These are phyloP conservation scores for Boletus hoseneyae DNA, from an alignment of 1,284 basidiomycete genomes.

Conservation along the genomic window DNA sequence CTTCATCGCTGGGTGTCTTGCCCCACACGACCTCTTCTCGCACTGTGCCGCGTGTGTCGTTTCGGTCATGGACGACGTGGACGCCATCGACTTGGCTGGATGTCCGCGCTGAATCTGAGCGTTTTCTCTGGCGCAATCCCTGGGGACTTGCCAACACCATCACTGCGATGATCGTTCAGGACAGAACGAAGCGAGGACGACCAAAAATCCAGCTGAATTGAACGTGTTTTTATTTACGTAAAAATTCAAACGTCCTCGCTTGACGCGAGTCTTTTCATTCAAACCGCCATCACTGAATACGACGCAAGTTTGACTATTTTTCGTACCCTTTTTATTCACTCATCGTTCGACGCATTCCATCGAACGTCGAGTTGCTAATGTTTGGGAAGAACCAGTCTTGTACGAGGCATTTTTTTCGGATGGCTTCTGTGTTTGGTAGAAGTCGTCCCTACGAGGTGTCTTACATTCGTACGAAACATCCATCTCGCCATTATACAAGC, in stretches of 20 bases:
- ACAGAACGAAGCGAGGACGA: no score
- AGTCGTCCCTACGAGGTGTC: conserved; percentile 56
- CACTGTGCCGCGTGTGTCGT: conserved; percentile 9
- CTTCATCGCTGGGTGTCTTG: conserved; percentile 80
- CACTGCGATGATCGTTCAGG: not conserved
- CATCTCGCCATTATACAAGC: conserved; percentile 11
- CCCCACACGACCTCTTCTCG: conserved; percentile 77
- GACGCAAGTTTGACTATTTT: not conserved
- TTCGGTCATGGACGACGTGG: conserved; percentile 6
- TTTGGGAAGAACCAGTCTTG: conserved; percentile 37
- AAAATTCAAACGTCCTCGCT: not conserved
- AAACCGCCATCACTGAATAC: not conserved
- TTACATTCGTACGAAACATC: conserved; percentile 26
- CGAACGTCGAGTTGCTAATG: conserved; percentile 46
- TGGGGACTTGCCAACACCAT: conserved; percentile 20
- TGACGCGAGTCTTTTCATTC: not conserved
- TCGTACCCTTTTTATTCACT: conserved; percentile 31
- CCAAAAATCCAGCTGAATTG: no score
- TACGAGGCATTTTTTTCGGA: conserved; percentile 50
- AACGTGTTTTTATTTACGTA: conserved; percentile 15
- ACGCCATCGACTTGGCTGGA: not conserved
- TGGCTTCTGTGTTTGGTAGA: conserved; percentile 33
- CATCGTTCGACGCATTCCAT: conserved; percentile 33
- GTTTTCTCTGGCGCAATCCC: conserved; percentile 26
- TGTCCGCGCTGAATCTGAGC: not conserved